Percentiles rank a stretch among this genome's conserved stretches.
phyloP scores from a whole-genome alignment of 768 basidiomycete genomes.

The Dioszegia aurantiaca region DNA sequence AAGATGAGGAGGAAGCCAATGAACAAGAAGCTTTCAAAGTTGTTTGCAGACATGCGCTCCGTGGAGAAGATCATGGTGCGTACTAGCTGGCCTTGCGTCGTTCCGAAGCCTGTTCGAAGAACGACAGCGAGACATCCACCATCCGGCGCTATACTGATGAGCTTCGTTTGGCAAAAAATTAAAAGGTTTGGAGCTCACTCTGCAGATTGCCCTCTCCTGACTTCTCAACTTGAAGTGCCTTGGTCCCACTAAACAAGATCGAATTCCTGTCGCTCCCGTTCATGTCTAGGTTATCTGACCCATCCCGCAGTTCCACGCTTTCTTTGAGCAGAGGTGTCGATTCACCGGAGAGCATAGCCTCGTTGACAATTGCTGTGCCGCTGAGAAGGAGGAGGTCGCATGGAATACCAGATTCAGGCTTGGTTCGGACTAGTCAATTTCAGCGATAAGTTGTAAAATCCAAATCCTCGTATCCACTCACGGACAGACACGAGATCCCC shows the following conservation, averaged over 20 bases:
- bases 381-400: slow-evolving; percentile 89
- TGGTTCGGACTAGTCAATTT: slow-evolving; percentile 52
- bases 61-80: slow-evolving; percentile 99
- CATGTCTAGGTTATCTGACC: slow-evolving; percentile 71
- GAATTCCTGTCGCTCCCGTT: slow-evolving; percentile 82
- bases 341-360: slow-evolving; percentile 98
- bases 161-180: neutral
- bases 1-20: slow-evolving; percentile 97
- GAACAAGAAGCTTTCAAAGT: slow-evolving; percentile 90
- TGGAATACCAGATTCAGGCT: slow-evolving; percentile 79
- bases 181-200: slow-evolving; percentile 42
- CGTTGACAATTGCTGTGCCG: slow-evolving; percentile 94
- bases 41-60: slow-evolving; percentile 94
- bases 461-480: too few species aligned
- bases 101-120: slow-evolving; percentile 93
- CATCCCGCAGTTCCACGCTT: slow-evolving; percentile 79
- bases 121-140: slow-evolving; percentile 89
- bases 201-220: slow-evolving; percentile 52
- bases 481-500: slow-evolving; percentile 82
- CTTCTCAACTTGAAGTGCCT: slow-evolving; percentile 77
- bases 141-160: slow-evolving; percentile 63
- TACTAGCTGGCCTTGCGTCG: slow-evolving; percentile 93
- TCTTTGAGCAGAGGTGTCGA: slow-evolving; percentile 96
- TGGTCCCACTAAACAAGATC: slow-evolving; percentile 94
- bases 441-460: too few species aligned